phyloP scores from a whole-genome alignment of 139 green algal species.

The Coelastrella sp. region DNA sequence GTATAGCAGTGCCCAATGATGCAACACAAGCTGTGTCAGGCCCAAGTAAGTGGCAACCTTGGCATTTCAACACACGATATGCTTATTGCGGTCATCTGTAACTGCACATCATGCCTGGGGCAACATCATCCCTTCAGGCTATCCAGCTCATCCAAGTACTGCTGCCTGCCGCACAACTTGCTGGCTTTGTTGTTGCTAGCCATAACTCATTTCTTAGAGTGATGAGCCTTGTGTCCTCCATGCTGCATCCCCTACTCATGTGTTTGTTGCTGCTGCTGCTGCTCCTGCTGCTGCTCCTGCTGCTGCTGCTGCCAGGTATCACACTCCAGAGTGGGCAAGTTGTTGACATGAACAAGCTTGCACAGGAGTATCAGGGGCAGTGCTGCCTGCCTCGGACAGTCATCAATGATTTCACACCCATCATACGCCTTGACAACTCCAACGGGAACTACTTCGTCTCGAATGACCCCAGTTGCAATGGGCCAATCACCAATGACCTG shows the following conservation, averaged over 20 bases:
- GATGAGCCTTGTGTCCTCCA: not conserved
- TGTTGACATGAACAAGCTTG: not conserved
- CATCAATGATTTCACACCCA: constrained; percentile 8
- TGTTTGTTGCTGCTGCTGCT: not conserved
- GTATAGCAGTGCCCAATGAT: not conserved
- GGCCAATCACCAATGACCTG: not conserved
- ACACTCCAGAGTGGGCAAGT: constrained; percentile 19
- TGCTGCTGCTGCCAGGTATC: not conserved
- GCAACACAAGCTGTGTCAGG: constrained; percentile 9
- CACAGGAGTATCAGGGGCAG: constrained; percentile 19
- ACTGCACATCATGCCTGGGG: not conserved
- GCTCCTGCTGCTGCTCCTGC: not conserved
- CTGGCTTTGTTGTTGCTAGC: not conserved
- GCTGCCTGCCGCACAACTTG: too few relatives aligned
- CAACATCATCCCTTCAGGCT: not conserved
- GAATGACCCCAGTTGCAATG: constrained; percentile 7
- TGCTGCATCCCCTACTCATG: too few relatives aligned
- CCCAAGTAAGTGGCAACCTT: constrained; percentile 8
- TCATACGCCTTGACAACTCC: constrained; percentile 14
- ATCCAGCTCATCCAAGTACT: not conserved
- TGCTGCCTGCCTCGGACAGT: constrained; percentile 37
- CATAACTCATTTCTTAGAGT: not conserved
- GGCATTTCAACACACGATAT: not conserved
- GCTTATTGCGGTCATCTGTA: not conserved
- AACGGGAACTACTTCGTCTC: constrained; percentile 11